phyloP scores from a whole-genome alignment of 495 filamentous ascomycete genomes.

The Penicillium psychrofluorescens region DNA sequence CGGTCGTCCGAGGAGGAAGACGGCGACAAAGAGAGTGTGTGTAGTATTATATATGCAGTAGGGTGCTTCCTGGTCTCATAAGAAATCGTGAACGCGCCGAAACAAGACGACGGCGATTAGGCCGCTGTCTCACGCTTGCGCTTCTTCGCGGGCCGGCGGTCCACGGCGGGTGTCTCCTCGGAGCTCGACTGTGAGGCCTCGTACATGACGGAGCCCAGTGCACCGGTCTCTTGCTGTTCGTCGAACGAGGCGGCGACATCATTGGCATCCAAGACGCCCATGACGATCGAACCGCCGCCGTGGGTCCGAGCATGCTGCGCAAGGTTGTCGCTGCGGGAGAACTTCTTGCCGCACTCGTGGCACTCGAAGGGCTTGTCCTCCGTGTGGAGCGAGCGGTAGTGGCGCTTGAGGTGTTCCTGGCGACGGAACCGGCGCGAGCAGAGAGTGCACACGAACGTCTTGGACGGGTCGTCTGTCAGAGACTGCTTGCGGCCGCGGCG shows the following conservation, averaged over 20 bases:
- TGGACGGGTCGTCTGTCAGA: constrained; percentile 93
- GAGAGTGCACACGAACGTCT: constrained; percentile 94
- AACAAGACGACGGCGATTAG: constrained; percentile 8
- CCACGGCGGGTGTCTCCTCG: constrained; percentile 35
- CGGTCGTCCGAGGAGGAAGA: constrained; percentile 10
- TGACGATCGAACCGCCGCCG: constrained; percentile 78
- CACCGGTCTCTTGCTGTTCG: constrained; percentile 52
- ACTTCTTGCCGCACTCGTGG: constrained; percentile 96
- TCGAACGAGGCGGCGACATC: constrained; percentile 41
- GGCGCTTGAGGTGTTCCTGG: constrained; percentile 97
- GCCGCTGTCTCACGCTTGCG: constrained; percentile 56
- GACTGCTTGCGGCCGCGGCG: constrained; percentile 98
- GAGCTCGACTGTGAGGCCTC: constrained; percentile 61
- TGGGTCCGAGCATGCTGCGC: constrained; percentile 95
- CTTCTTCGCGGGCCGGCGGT: constrained; percentile 59
- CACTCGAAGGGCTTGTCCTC: constrained; percentile 99
- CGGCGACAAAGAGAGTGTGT: constrained; percentile 11
- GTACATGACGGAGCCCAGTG: constrained; percentile 67
- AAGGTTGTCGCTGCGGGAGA: constrained; percentile 95
- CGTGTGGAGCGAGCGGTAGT: constrained; percentile 97
- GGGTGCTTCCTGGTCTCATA: constrained; percentile 41
- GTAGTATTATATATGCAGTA: constrained; percentile 23
- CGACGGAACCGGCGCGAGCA: constrained; percentile 97
- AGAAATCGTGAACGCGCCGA: constrained; percentile 14
- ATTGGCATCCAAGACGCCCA: constrained; percentile 71